Evolutionary conservation across 352 stramenopile species (phyloP).

Genomic region (Phytophthora capsici): DNA sequence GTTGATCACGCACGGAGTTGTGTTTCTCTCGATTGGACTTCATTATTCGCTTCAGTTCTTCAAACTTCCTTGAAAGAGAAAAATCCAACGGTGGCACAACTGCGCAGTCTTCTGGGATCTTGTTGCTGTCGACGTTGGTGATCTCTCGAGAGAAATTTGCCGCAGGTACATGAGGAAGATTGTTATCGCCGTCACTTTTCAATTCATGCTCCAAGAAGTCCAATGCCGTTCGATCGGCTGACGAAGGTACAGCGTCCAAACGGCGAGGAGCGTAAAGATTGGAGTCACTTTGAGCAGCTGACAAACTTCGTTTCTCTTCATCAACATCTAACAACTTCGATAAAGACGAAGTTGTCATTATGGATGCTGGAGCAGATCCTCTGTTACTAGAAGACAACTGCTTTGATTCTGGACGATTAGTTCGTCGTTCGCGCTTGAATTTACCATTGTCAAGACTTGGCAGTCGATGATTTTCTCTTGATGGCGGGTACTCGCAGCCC

Average conservation of each 20-base stretch:
- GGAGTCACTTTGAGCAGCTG: constrained; percentile 62
- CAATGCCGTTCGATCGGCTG: constrained; percentile 56
- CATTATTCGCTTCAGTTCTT: constrained; percentile 66
- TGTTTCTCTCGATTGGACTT: constrained; percentile 52
- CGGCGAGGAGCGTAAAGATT: constrained; percentile 64
- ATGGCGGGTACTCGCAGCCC: constrained; percentile 46
- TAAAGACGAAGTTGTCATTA: constrained; percentile 19
- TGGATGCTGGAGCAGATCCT: constrained; percentile 26
- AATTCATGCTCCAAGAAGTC: constrained; percentile 59
- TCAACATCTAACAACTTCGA: constrained; percentile 10
- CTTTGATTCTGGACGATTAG: constrained; percentile 36
- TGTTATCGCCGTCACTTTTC: constrained; percentile 32
- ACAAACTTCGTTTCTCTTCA: constrained; percentile 21
- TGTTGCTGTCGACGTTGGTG: constrained; percentile 32
- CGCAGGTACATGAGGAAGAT: not conserved
- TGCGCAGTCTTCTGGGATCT: not conserved
- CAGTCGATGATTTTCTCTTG: constrained; percentile 43
- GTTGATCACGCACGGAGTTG: constrained; percentile 12
- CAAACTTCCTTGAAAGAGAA: constrained; percentile 68
- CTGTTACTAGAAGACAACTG: constrained; percentile 17
- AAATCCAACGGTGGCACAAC: constrained; percentile 36
- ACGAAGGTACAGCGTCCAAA: constrained; percentile 51
- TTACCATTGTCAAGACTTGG: constrained; percentile 37
- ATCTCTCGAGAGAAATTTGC: not conserved
- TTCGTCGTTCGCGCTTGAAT: constrained; percentile 31